Base-by-base conservation (phyloP, 2,329 filamentous ascomycete genomes). In the Pezizomycotina sp. region DNA sequence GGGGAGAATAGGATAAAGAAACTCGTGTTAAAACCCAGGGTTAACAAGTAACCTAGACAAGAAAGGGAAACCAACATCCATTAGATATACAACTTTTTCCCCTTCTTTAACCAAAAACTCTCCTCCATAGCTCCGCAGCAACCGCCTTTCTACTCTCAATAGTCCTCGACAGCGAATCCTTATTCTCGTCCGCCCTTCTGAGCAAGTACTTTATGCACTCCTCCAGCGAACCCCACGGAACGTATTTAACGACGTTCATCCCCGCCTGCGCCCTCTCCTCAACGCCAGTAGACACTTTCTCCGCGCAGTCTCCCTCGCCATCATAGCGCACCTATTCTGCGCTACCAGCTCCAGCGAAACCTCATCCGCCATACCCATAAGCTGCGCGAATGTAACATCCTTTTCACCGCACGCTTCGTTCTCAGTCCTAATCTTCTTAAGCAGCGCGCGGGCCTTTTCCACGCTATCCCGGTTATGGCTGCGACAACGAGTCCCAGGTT, bases 351-450 rank as follows among this genome's bases (percentile, higher is more conserved):
- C 61, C 47, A 67, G 66, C 38, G 76, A 82, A 34, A 95, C 73
- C 54, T 93, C 84, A 50, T 95, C 86, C 1, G 86, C 86, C 86
- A 95, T 95, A 25, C 86, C 84, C 61, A 86, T 78, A 1, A 93
- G 68, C 60, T 93, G 84, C 2, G 78, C 78, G 55, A 81, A 83
- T 39, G 30, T 50, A 46, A 45, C 48, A 2, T 47, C 50, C 18
- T 50, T 49, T 19, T 46, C 24, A 14, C 55, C 54, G 23, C 56
- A 50, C 31, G 58, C 54, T 7, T 59, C 56, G 20, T 57, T 62
- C 5, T 58, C 51, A 35, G 55, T 50, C 51, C 56, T 47, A 13
- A 53, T 48, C 19, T 59, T 58, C 38, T 67, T 58, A 10, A 72
- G 54, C 0, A 72, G 54, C 3, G 60, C 58, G 37, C 64, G 62